A percentile compares a stretch with the other conserved stretches of the same genome.
These are phyloP conservation scores for Hapsidospora chrysogenum DNA, from an alignment of 495 filamentous ascomycete species.

Conservation along the genomic window DNA sequence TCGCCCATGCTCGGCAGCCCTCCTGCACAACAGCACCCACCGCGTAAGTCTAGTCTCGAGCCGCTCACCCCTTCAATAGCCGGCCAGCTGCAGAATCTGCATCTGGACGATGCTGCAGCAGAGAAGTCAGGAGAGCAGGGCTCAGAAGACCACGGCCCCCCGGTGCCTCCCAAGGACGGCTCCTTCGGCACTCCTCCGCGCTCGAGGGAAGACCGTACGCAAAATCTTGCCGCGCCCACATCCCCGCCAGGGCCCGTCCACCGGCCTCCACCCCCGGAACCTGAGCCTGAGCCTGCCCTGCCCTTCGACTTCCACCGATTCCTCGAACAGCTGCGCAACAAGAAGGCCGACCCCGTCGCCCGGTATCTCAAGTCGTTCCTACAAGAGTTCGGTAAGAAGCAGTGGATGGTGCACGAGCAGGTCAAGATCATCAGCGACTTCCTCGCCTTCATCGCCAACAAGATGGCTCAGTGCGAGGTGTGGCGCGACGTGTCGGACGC, in stretches of 20 bases:
- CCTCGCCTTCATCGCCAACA: slow-evolving; percentile 91
- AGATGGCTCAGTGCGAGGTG: slow-evolving; percentile 96
- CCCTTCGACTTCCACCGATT: slow-evolving; percentile 98
- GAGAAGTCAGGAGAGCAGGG: slow-evolving; percentile 18
- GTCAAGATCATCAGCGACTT: slow-evolving; percentile 98
- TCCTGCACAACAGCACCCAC: slow-evolving; percentile 41
- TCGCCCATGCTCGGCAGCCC: slow-evolving; percentile 48
- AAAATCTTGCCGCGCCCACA: slow-evolving; percentile 20
- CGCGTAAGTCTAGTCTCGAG: slow-evolving; percentile 72
- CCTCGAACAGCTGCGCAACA: slow-evolving; percentile 83
- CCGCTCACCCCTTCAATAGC: slow-evolving; percentile 33
- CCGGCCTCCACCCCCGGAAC: slow-evolving; percentile 61
- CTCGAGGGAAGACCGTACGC: slow-evolving; percentile 17
- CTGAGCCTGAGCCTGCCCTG: slow-evolving; percentile 75
- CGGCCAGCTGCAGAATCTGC: slow-evolving; percentile 26
- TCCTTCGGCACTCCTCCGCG: slow-evolving; percentile 13
- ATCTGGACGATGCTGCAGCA: slow-evolving; percentile 15
- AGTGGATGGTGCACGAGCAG: slow-evolving; percentile 99
- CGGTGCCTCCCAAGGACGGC: slow-evolving; percentile 32
- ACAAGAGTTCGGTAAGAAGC: slow-evolving; percentile 87
- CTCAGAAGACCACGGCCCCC: slow-evolving; percentile 27
- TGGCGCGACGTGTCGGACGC: slow-evolving; percentile 92
- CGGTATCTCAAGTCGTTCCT: slow-evolving; percentile 91
- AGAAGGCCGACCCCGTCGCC: slow-evolving; percentile 90
- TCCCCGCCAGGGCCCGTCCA: slow-evolving; percentile 39